Evolutionary conservation across 1,284 basidiomycete species (phyloP).

Genomic region (Leccinum proliferum): DNA sequence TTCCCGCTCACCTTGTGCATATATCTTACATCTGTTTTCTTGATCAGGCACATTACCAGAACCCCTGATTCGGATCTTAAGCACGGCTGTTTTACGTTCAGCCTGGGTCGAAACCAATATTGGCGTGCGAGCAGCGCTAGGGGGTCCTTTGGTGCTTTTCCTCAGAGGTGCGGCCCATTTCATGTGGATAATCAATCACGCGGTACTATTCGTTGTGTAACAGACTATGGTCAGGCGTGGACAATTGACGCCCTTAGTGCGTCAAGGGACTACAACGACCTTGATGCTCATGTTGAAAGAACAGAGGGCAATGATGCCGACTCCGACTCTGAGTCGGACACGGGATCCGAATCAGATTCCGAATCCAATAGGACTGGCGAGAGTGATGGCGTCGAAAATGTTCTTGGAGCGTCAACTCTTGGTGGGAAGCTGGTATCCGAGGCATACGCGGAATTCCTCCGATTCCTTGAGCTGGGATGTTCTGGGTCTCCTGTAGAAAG

Average conservation of each 20-base stretch:
- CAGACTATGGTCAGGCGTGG: slow-evolving; percentile 67
- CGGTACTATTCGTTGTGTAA: slow-evolving; percentile 2
- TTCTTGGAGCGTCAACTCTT: slow-evolving; percentile 9
- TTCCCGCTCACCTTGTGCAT: not conserved
- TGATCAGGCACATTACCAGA: slow-evolving; percentile 34
- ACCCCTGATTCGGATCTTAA: slow-evolving; percentile 42
- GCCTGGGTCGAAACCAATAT: slow-evolving; percentile 75
- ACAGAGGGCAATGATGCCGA: slow-evolving; percentile 12
- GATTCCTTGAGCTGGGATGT: slow-evolving; percentile 72
- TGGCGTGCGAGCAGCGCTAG: slow-evolving; percentile 62
- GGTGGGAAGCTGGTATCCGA: slow-evolving; percentile 24
- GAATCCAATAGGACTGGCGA: slow-evolving; percentile 24
- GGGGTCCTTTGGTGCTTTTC: slow-evolving; percentile 66
- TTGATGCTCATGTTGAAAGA: slow-evolving; percentile 4
- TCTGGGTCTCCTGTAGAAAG: slow-evolving; percentile 68
- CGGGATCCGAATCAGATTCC: slow-evolving; percentile 19
- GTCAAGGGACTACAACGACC: slow-evolving; percentile 13
- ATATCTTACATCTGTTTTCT: not conserved
- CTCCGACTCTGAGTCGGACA: slow-evolving; percentile 18
- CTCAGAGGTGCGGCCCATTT: slow-evolving; percentile 49
- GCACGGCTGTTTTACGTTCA: slow-evolving; percentile 58
- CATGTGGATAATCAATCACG: not conserved
- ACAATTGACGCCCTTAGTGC: slow-evolving; percentile 33
- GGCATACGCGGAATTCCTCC: slow-evolving; percentile 69
- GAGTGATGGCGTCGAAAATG: slow-evolving; percentile 31